Base-by-base conservation (phyloP, 2,329 filamentous ascomycete species). In the Penicillium sp. region DNA sequence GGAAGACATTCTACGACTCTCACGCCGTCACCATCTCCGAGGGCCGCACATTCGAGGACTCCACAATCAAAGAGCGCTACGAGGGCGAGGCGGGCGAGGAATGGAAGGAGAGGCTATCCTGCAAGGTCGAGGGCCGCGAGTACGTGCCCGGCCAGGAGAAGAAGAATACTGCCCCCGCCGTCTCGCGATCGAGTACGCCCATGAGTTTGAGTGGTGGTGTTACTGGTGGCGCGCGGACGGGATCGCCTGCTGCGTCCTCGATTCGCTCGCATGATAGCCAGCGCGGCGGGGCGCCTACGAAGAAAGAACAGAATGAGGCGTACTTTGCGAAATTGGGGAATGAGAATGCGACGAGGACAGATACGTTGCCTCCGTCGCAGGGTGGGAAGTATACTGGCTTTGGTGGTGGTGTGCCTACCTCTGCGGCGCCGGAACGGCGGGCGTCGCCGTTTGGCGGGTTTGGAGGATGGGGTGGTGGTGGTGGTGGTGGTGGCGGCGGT, bases 341-440 rank as follows among this genome's bases (percentile, higher is more conserved):
- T 27, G 90, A 91, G 61, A 99, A 99, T 73, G 90, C 92, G 5
- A 79, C 82, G 40, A 82, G 95, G 60, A 82, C 90, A 6, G 91
- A 88, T 0, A 82, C 86, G 68, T 69, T 98, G 54, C 89, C 91
- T 33, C 95, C 95, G 0, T 94, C 83, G 60, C 94, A 97, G 75
- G 95, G 95, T 60, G 95, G 95, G 11, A 97, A 96, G 77, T 99
- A 92, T 72, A 84, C 81, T 11, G 95, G 95, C 0, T 99, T 99
- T 75, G 95, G 95, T 37, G 96, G 89, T 72, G 87, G 88, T 51
- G 85, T 89, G 27, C 82, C 81, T 55, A 81, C 85, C 18, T 75
- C 80, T 53, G 76, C 81, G 65, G 68, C 77, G 66, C 65, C 56
- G 14, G 64, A 63, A 2, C 58, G 62, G 16, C 62, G 60, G 41